These are phyloP conservation scores for Xylaria cubensis DNA, from an alignment of 495 filamentous ascomycete genomes.

Conservation along the genomic window DNA sequence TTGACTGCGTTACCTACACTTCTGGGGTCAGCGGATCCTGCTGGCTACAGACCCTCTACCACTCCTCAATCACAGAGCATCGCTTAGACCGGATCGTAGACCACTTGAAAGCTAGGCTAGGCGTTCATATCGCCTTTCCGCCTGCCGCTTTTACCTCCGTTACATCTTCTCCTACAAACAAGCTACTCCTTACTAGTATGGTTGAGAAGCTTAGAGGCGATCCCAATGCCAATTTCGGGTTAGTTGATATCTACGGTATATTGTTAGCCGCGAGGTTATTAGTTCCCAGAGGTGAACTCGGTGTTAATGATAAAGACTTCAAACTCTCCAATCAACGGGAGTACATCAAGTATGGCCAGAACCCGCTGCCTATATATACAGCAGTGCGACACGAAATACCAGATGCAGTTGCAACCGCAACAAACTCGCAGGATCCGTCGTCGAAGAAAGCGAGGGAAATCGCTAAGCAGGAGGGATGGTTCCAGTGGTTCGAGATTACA, in stretches of 20 bases:
- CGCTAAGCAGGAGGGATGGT: slow-evolving; percentile 82
- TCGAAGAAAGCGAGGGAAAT: slow-evolving; percentile 63
- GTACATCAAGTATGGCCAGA: slow-evolving; percentile 73
- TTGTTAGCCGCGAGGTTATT: slow-evolving; percentile 82
- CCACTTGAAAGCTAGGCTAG: slow-evolving; percentile 84
- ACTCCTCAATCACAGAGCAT: slow-evolving; percentile 76
- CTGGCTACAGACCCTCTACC: slow-evolving; percentile 90
- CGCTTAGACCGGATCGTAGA: slow-evolving; percentile 72
- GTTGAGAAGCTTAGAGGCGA: slow-evolving; percentile 90
- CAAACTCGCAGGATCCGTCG: slow-evolving; percentile 49
- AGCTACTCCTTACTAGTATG: slow-evolving; percentile 83
- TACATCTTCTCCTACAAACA: slow-evolving; percentile 86
- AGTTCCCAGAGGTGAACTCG: slow-evolving; percentile 83
- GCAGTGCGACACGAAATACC: slow-evolving; percentile 98
- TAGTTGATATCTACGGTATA: slow-evolving; percentile 92
- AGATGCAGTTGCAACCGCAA: slow-evolving; percentile 52
- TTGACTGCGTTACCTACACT: slow-evolving; percentile 92
- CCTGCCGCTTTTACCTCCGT: slow-evolving; percentile 78
- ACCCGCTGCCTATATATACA: slow-evolving; percentile 93
- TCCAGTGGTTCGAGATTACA: slow-evolving; percentile 97
- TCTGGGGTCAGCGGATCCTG: slow-evolving; percentile 95
- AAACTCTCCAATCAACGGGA: slow-evolving; percentile 84
- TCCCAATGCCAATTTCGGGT: slow-evolving; percentile 78
- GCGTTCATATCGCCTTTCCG: slow-evolving; percentile 90
- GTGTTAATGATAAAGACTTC: slow-evolving; percentile 74